phyloP scores from a whole-genome alignment of 2,329 filamentous ascomycete genomes.

The Fusarium sterilihyphosum region DNA sequence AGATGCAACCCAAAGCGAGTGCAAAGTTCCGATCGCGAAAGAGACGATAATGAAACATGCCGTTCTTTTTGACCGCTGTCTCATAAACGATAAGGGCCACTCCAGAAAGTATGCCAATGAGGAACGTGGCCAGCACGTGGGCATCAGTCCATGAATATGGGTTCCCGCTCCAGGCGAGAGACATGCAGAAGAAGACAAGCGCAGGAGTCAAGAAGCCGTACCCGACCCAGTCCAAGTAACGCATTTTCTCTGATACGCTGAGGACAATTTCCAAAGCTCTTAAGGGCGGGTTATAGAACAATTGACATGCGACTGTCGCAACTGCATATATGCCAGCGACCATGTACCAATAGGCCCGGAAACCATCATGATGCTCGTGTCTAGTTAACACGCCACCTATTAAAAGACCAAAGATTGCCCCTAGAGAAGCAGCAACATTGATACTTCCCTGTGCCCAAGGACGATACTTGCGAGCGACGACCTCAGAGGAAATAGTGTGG shows the following conservation, averaged over 20 bases:
- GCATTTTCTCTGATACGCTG: not conserved
- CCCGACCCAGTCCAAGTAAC: not conserved
- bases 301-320: not conserved
- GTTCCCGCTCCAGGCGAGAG: not conserved
- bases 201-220: not conserved
- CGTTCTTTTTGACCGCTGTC: not conserved
- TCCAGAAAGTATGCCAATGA: not conserved
- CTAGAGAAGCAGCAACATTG: not conserved
- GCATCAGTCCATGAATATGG: not conserved
- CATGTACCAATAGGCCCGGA: not conserved
- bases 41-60: conserved; percentile 1
- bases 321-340: not conserved
- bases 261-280: not conserved
- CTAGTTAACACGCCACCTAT: not conserved
- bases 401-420: not conserved
- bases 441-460: not conserved
- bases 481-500: not conserved
- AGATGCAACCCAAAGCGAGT: not conserved
- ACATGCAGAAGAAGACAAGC: not conserved
- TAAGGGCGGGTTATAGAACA: not conserved
- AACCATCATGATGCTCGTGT: not conserved
- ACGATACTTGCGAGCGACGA: not conserved
- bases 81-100: not conserved
- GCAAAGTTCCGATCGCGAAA: not conserved
- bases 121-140: not conserved